phyloP scores from a whole-genome alignment of 2,329 filamentous ascomycete genomes.

The Penicillium sp. region DNA sequence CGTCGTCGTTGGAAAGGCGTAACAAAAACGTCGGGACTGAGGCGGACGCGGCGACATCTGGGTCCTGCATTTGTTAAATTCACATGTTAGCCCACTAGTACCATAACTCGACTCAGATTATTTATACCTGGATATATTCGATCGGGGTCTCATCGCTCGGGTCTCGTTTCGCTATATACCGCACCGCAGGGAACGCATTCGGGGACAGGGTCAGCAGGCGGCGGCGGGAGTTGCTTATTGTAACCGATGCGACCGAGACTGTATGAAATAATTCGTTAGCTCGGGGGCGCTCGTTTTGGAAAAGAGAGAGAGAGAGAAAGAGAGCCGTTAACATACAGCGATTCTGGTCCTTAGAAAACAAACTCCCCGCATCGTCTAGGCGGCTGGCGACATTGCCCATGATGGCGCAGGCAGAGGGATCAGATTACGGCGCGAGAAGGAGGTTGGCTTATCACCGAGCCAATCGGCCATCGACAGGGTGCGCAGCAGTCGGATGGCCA shows the following conservation, averaged over 20 bases:
- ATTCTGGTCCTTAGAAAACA: conserved; percentile 88
- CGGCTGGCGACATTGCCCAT: conserved; percentile 94
- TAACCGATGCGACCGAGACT: conserved; percentile 85
- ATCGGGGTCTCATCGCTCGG: conserved; percentile 68
- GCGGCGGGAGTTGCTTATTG: conserved; percentile 72
- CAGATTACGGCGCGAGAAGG: conserved; percentile 27
- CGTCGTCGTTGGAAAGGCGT: conserved; percentile 84
- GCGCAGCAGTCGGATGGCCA: conserved; percentile 24
- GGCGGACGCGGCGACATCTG: conserved; percentile 55
- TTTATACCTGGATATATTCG: conserved; percentile 83
- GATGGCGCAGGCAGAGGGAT: conserved; percentile 37
- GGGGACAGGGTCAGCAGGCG: conserved; percentile 74
- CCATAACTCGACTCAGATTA: background rate
- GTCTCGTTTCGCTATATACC: conserved; percentile 68
- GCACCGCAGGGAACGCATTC: conserved; percentile 80
- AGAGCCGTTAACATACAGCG: conserved; percentile 59
- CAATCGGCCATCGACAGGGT: conserved; percentile 34
- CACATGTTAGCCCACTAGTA: conserved; percentile 1
- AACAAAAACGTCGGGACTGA: conserved; percentile 68
- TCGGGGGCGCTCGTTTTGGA: background rate
- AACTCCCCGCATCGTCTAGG: conserved; percentile 69
- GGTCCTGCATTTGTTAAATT: conserved; percentile 57
- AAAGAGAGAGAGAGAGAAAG: background rate
- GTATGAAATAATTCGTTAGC: conserved; percentile 17
- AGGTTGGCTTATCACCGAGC: conserved; percentile 26